These are phyloP conservation scores for Neurospora tetraspora DNA, from an alignment of 495 filamentous ascomycete species.

Conservation along the genomic window DNA sequence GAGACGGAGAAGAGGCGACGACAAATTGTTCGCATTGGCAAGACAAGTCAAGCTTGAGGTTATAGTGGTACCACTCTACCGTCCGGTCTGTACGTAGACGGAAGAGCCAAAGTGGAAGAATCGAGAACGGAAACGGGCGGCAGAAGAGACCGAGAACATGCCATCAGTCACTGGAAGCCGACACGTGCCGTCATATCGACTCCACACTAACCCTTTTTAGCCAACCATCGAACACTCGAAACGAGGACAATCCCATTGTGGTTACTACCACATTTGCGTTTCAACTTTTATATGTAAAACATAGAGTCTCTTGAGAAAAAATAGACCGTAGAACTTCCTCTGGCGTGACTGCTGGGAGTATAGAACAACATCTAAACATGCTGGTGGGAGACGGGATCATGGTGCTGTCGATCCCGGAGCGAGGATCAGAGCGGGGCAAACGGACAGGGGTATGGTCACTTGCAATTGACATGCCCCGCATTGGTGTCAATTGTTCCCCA, in stretches of 20 bases:
- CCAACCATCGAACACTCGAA: background rate
- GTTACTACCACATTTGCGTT: background rate
- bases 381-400: background rate
- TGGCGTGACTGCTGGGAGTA: background rate
- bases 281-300: background rate
- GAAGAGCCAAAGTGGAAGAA: background rate
- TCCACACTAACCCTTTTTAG: background rate
- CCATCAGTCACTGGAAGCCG: background rate
- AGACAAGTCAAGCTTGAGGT: background rate
- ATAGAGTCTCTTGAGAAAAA: background rate
- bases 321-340: background rate
- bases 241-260: background rate
- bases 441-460: background rate
- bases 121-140: background rate
- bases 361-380: background rate
- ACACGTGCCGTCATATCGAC: background rate
- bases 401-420: background rate
- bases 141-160: background rate
- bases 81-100: background rate
- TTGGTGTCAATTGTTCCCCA: background rate
- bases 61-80: background rate
- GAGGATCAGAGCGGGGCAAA: background rate
- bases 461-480: background rate
- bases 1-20: constrained; percentile 2
- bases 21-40: background rate